These are phyloP conservation scores for Microdochium trichocladiopsis DNA, from an alignment of 2,329 filamentous ascomycete species.

Conservation along the genomic window DNA sequence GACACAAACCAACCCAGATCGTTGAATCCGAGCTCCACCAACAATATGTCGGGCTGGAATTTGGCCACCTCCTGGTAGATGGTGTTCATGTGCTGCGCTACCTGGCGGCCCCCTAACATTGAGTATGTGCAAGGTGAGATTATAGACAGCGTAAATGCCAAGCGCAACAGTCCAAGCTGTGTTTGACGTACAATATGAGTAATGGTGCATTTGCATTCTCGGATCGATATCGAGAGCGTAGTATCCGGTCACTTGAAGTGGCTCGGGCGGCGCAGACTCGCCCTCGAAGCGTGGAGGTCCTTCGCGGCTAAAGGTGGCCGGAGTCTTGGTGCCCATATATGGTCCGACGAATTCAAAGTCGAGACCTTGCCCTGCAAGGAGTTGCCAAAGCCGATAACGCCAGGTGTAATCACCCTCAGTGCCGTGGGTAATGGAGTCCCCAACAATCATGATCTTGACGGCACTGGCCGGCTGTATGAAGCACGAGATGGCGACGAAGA, in stretches of 20 bases:
- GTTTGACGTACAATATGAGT: too few relatives aligned
- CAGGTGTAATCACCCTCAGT: neutral
- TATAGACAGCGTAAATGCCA: too few relatives aligned
- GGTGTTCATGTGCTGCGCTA: slow-evolving; percentile 17
- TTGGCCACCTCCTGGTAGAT: slow-evolving; percentile 17
- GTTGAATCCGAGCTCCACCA: slow-evolving; percentile 23
- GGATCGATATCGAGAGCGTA: too few relatives aligned
- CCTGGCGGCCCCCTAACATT: slow-evolving; percentile 26
- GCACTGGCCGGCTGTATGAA: too few relatives aligned
- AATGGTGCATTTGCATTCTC: too few relatives aligned
- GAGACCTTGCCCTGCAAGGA: neutral
- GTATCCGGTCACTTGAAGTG: too few relatives aligned
- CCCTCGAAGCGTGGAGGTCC: too few relatives aligned
- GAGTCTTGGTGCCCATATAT: neutral
- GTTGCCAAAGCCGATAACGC: neutral
- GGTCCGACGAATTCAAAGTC: neutral
- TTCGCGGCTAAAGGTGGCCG: too few relatives aligned
- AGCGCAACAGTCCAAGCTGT: too few relatives aligned
- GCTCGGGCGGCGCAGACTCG: too few relatives aligned
- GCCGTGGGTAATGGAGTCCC: neutral
- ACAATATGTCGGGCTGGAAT: slow-evolving; percentile 23
- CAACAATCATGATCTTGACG: neutral
- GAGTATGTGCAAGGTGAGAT: too few relatives aligned
- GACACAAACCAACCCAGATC: neutral
- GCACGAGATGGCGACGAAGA: too few relatives aligned